Evolutionary conservation across 768 basidiomycete species (phyloP), one percentile per base, ranked within the genome.

Genomic region (Boletus fagicola): DNA sequence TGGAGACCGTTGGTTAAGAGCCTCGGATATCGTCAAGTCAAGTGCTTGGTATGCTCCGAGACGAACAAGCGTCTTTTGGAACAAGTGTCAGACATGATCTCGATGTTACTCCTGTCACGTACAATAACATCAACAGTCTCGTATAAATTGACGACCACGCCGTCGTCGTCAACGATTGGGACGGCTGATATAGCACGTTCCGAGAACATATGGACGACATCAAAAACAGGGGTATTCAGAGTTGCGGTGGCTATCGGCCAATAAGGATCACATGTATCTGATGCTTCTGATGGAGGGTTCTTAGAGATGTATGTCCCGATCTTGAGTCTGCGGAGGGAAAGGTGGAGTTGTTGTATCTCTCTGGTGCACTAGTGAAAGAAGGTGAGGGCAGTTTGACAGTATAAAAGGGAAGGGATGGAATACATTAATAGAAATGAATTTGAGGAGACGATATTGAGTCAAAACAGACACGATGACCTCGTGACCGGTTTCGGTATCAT

Each of bases 121-220:
- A 97, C 95, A 59, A 98, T 96, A 49, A 99, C 96, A 77, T 99
- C 97, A 24, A 99, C 97, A 6, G 97, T 98, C 75, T 99, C 97
- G 70, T 98, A 99, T 48, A 99, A 75, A 69, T 99, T 95, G 62
- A 98, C 82, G 42, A 99, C 97, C 52, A 94, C 82, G 10, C 96
- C 96, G 9, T 93, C 83, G 56, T 90, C 84, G 65, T 99, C 92
- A 31, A 98, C 81, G 68, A 99, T 98, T 9, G 97, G 97, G 6
- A 99, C 96, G 6, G 96, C 96, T 10, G 92, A 94, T 63, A 99
- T 97, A 28, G 94, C 88, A 43, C 89, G 83, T 72, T 94, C 91
- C 0, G 93, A 96, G 72, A 98, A 98, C 89, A 96, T 94, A 68
- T 99, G 97, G 3, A 98, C 97, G 58, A 98, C 94, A 67, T 98